Evolutionary conservation across 1,139 yeast species (phyloP), one percentile per base, ranked within the genome.

Genomic region (Yamadazyma epiphylla): DNA sequence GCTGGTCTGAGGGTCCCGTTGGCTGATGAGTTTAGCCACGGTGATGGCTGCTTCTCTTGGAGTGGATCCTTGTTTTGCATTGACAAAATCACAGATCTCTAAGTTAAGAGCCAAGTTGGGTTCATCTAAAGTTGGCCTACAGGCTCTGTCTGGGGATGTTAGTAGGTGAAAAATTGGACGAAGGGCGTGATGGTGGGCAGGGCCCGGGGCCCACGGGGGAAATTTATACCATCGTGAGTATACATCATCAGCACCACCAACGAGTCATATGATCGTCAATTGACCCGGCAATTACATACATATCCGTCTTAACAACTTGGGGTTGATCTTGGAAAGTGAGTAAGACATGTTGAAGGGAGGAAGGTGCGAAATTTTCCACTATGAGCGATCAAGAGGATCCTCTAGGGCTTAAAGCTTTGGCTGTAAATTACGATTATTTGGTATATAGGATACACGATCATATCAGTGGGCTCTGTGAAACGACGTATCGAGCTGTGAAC

Each of bases 11-110:
- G 94, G 79, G 45, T 85, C 94, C 46, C 86, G 72, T 45, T 83
- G 83, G 56, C 88, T 84, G 53, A 91, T 77, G 41, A 87, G 69
- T 51, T 81, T 82, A 30, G 83, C 97, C 37, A 89, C 81, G n/a
- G 91, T 82, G 42, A 80, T 73, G 4, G 95, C 95, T 2, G 97
- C 97, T 49, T 89, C 96, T 40, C 96, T 73, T 4, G 98, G 96
- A 11, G 86, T 70, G 13, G 80, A 74, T 13, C 95, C 97, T 58
- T 89, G 95, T 53, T 91, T 91, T 37, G 85, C 89, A 54, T 91
- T 91, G 56, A 91, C 80, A 48, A 83, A 73, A 58, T 91, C 99
- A 41, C 97, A 91, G 39, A 91, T 89, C 52, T 91, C 97, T 46
- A 91, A 64, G 55, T 89, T 91, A 42, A 88, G 64, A 2, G 89